Conservation (phyloP, 2,329 filamentous ascomycete species). For the Cercospora janseana region DNA sequence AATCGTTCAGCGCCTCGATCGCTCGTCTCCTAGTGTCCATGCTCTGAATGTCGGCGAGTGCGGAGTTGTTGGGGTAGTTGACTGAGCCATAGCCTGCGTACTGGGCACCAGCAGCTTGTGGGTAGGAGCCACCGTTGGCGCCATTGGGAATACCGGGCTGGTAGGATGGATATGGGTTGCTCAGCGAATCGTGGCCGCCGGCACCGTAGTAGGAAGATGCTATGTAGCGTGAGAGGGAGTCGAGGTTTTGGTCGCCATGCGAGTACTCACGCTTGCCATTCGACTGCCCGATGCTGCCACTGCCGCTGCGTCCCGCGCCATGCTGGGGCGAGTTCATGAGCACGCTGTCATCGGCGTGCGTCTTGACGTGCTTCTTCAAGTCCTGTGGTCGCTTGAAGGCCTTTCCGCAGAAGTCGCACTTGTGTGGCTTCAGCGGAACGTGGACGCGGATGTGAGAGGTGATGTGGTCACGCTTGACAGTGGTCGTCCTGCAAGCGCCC, state of each 20-base stretch:
- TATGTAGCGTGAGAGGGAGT: conserved; percentile 21
- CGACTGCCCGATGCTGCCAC: conserved; percentile 37
- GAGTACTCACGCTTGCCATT: conserved; percentile 42
- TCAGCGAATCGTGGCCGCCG: conserved; percentile 32
- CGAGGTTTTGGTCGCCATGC: not conserved
- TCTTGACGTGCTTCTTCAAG: conserved; percentile 99
- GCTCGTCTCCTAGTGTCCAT: conserved; percentile 73
- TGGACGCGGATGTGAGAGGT: conserved; percentile 98
- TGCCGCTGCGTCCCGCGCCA: conserved; percentile 30
- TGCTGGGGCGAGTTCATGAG: conserved; percentile 63
- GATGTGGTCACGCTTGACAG: conserved; percentile 98
- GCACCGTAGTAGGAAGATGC: conserved; percentile 37
- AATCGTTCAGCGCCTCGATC: conserved; percentile 85
- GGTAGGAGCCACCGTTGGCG: conserved; percentile 29
- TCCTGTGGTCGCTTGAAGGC: conserved; percentile 99
- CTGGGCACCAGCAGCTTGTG: conserved; percentile 32
- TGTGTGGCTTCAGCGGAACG: conserved; percentile 98
- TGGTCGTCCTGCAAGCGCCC: conserved; percentile 93
- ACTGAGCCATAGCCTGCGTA: conserved; percentile 42
- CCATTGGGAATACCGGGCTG: conserved; percentile 32
- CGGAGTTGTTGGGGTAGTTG: conserved; percentile 48
- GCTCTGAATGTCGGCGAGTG: conserved; percentile 39
- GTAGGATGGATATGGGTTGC: conserved; percentile 37
- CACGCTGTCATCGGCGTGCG: conserved; percentile 92
- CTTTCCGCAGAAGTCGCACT: conserved; percentile 98